Conservation (phyloP, 345 rosid species). For the Salix udensis region DNA sequence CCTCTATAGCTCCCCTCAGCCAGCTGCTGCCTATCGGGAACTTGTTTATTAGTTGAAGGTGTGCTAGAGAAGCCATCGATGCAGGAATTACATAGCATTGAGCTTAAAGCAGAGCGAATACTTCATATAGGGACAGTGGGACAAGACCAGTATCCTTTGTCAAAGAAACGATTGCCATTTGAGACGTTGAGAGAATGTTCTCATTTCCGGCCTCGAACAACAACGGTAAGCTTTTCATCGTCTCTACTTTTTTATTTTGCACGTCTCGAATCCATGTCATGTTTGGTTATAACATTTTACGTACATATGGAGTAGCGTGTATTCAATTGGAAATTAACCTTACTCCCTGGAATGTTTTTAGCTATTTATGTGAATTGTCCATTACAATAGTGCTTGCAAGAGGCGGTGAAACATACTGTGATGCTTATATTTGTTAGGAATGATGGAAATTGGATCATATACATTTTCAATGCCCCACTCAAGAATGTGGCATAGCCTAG, state of each 20-base stretch:
- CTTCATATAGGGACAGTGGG: slow-evolving; percentile 79
- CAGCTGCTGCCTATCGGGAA: slow-evolving; percentile 55
- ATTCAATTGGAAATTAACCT: too few species aligned
- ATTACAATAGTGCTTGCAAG: neutral
- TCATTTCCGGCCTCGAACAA: slow-evolving; percentile 85
- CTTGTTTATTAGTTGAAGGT: slow-evolving; percentile 74
- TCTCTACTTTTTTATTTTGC: neutral
- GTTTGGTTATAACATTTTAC: too few species aligned
- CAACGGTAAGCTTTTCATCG: slow-evolving; percentile 45
- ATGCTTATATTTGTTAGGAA: neutral
- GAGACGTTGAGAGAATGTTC: slow-evolving; percentile 57
- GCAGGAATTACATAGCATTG: slow-evolving; percentile 39
- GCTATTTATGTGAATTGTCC: neutral
- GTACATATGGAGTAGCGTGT: too few species aligned
- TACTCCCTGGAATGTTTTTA: too few species aligned
- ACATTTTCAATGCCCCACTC: neutral
- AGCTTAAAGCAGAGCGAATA: slow-evolving; percentile 59
- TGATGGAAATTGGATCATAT: neutral
- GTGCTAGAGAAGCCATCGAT: slow-evolving; percentile 29
- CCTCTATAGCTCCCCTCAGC: slow-evolving; percentile 43
- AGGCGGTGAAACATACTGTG: neutral
- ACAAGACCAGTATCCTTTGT: slow-evolving; percentile 49
- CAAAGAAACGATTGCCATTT: slow-evolving; percentile 68
- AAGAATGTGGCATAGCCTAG: neutral
- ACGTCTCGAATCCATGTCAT: neutral